Evolutionary conservation across 257 asterid species (phyloP).

Genomic region (Solanum megistacrolobum): DNA sequence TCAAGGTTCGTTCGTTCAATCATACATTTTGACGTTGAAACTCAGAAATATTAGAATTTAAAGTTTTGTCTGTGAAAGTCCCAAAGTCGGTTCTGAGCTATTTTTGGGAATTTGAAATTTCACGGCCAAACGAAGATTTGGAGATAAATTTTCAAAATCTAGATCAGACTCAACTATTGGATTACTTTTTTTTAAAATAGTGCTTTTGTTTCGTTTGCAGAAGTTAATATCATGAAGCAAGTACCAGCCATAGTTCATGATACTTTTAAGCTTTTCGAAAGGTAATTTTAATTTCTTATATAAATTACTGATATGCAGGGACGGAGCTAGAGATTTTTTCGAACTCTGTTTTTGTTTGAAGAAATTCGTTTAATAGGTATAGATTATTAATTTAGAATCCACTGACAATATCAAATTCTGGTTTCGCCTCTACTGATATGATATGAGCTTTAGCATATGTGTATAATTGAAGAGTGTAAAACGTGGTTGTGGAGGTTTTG

Average conservation of each 20-base stretch:
- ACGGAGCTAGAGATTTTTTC: background rate
- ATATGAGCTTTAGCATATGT: background rate
- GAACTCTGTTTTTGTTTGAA: background rate
- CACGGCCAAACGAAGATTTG: background rate
- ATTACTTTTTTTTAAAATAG: background rate
- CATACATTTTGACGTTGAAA: background rate
- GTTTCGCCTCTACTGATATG: background rate
- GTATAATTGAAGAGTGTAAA: background rate
- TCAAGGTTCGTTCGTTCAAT: slow-evolving; percentile 26
- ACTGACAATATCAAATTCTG: background rate
- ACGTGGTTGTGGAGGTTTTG: background rate
- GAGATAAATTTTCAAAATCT: no score
- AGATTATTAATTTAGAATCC: background rate
- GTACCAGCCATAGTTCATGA: slow-evolving; percentile 89
- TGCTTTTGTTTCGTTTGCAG: slow-evolving; percentile 19
- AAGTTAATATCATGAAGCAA: slow-evolving; percentile 60
- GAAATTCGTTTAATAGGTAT: background rate
- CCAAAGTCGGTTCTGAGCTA: background rate
- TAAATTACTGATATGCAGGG: background rate
- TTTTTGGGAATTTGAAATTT: background rate
- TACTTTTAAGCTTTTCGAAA: slow-evolving; percentile 74
- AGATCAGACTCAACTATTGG: background rate
- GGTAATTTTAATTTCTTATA: slow-evolving; percentile 21
- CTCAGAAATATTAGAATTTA: background rate
- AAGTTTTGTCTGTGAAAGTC: background rate